Conservation (phyloP, 129 eudicot genomes). For the Kitagawia praeruptora region DNA sequence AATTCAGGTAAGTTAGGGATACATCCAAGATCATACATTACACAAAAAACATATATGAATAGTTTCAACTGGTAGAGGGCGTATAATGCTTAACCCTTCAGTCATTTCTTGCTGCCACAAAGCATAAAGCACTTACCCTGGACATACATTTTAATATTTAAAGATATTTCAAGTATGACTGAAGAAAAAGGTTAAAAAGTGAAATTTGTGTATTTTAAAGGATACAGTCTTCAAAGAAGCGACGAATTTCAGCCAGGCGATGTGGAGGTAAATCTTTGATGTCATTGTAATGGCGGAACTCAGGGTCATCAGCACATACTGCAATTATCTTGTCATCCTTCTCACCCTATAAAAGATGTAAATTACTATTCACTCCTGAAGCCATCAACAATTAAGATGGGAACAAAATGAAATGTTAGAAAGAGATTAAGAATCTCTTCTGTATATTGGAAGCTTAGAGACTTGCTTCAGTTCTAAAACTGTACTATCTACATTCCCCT, state of each 20-base stretch:
- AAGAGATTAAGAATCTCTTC: not conserved
- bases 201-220: constrained; percentile 12
- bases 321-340: constrained; percentile 95
- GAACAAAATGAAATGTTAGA: not conserved
- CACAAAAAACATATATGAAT: not conserved
- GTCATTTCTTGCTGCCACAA: not conserved
- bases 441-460: not conserved
- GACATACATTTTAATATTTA: not conserved
- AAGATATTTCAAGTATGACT: not conserved
- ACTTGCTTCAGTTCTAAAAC: not conserved
- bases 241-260: constrained; percentile 95
- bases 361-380: not conserved
- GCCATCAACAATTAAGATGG: not conserved
- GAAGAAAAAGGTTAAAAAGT: not conserved
- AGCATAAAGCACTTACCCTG: not conserved
- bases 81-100: not conserved
- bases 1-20: constrained; percentile 16
- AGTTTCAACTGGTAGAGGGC: not conserved
- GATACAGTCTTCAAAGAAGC: constrained; percentile 99
- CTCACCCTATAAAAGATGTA: constrained; percentile 54
- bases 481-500: not conserved
- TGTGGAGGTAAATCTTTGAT: constrained; percentile 88
- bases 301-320: constrained; percentile 98
- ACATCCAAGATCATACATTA: not conserved
- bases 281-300: constrained; percentile 77